Conservation (phyloP, 306 rosid genomes). For the Amphicarpaea edgeworthii region DNA sequence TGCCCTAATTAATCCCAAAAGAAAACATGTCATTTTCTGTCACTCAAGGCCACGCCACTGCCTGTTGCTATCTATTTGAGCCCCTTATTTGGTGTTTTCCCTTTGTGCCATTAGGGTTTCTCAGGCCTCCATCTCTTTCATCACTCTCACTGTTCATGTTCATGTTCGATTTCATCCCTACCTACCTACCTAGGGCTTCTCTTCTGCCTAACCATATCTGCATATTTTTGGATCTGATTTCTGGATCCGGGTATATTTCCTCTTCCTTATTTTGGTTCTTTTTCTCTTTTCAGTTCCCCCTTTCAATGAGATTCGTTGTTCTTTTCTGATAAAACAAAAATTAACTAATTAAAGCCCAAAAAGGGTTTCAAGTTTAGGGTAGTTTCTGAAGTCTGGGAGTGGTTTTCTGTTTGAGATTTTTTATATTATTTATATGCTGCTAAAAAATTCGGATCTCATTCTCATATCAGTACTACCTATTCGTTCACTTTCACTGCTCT, state of each 20-base stretch:
- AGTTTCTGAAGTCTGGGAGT: neutral
- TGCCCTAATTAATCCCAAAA: constrained; percentile 49
- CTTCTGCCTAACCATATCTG: constrained; percentile 13
- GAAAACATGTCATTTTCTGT: constrained; percentile 37
- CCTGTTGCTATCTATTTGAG: constrained; percentile 4
- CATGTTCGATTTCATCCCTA: neutral
- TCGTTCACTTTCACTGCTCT: neutral
- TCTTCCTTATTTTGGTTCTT: neutral
- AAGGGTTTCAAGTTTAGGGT: neutral
- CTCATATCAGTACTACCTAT: too few species aligned
- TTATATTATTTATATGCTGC: constrained; percentile 1
- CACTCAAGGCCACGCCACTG: constrained; percentile 26
- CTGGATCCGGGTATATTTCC: constrained; percentile 25
- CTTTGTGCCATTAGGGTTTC: constrained; percentile 48
- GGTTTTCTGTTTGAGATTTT: constrained; percentile 3
- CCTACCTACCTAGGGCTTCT: constrained; percentile 31
- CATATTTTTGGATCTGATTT: constrained; percentile 13
- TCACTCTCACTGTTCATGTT: neutral
- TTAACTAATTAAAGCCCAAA: neutral
- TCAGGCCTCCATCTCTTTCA: neutral
- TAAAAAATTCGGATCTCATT: neutral
- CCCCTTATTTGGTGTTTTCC: constrained; percentile 40
- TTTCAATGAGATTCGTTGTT: neutral
- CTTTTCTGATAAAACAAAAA: neutral
- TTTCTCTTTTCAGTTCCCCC: neutral